Evolutionary conservation across 2,329 filamentous ascomycete genomes (phyloP).

Genomic region (Waltergamsia citrina): DNA sequence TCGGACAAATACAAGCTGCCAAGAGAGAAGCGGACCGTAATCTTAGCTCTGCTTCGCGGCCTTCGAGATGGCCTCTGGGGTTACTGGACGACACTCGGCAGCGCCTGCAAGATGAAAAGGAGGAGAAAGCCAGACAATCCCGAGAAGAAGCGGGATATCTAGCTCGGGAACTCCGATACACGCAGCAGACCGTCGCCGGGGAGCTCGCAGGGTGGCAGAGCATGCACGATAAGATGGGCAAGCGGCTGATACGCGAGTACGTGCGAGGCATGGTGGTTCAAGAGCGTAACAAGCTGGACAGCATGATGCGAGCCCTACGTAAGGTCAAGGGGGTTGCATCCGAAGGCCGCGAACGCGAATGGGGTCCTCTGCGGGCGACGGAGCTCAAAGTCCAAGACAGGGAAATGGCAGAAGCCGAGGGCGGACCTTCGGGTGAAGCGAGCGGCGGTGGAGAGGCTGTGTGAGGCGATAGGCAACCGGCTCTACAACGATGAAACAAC

Average conservation of each 20-base stretch:
- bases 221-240: constrained; percentile 68
- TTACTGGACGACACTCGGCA: constrained; percentile 82
- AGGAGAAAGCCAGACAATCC: constrained; percentile 65
- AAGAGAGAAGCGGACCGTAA: constrained; percentile 72
- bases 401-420: constrained; percentile 10
- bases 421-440: constrained; percentile 8
- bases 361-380: background rate
- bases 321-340: constrained; percentile 30
- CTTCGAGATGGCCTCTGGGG: constrained; percentile 70
- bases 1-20: constrained; percentile 64
- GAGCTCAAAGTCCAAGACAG: constrained; percentile 6
- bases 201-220: constrained; percentile 95
- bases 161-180: constrained; percentile 79
- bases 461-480: no score
- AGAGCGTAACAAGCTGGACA: constrained; percentile 71
- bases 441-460: constrained; percentile 8
- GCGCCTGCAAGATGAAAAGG: constrained; percentile 73
- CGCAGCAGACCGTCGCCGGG: constrained; percentile 83
- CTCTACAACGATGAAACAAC: no score
- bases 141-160: constrained; percentile 63
- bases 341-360: constrained; percentile 3
- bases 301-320: constrained; percentile 70
- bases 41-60: constrained; percentile 62
- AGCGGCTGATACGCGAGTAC: constrained; percentile 65
- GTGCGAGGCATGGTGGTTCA: constrained; percentile 70